phyloP scores from a whole-genome alignment of 2,329 filamentous ascomycete species.

The Aschersonia sp. region DNA sequence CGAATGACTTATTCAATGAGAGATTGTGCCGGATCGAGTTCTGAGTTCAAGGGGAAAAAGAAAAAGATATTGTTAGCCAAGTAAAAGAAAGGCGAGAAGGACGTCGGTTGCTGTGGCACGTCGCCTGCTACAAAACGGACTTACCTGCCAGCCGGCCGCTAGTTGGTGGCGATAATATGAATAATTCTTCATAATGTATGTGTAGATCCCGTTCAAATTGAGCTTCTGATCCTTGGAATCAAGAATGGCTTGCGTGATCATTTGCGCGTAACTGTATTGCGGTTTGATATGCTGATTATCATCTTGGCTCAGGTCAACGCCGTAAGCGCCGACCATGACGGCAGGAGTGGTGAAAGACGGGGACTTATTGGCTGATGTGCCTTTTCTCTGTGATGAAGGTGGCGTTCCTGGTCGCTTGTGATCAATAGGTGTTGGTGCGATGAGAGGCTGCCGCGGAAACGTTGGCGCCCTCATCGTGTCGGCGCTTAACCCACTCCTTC shows the following conservation, averaged over 20 bases:
- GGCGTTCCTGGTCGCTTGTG: constrained; percentile 49
- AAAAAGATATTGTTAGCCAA: background rate
- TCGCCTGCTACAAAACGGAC: constrained; percentile 10
- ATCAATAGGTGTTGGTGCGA: constrained; percentile 45
- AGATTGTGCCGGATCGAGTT: constrained; percentile 97
- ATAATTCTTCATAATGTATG: constrained; percentile 81
- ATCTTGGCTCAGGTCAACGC: constrained; percentile 69
- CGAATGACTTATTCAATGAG: constrained; percentile 86
- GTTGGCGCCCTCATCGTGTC: constrained; percentile 14
- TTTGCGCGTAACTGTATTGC: constrained; percentile 87
- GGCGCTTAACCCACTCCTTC: constrained; percentile 45
- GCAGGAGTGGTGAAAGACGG: constrained; percentile 20
- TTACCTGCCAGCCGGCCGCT: constrained; percentile 75
- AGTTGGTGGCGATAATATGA: constrained; percentile 79
- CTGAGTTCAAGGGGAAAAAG: constrained; percentile 20
- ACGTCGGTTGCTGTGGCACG: background rate
- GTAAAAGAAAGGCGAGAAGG: background rate
- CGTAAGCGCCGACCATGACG: constrained; percentile 26
- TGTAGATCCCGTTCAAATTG: constrained; percentile 85
- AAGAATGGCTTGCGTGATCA: constrained; percentile 94
- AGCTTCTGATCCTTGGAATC: constrained; percentile 77
- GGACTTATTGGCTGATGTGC: constrained; percentile 12
- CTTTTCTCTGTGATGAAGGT: constrained; percentile 25
- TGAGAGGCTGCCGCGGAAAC: constrained; percentile 27
- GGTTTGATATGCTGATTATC: constrained; percentile 86